Evolutionary conservation across 352 stramenopile species (phyloP).

Genomic region (Phytophthora uliginosa): DNA sequence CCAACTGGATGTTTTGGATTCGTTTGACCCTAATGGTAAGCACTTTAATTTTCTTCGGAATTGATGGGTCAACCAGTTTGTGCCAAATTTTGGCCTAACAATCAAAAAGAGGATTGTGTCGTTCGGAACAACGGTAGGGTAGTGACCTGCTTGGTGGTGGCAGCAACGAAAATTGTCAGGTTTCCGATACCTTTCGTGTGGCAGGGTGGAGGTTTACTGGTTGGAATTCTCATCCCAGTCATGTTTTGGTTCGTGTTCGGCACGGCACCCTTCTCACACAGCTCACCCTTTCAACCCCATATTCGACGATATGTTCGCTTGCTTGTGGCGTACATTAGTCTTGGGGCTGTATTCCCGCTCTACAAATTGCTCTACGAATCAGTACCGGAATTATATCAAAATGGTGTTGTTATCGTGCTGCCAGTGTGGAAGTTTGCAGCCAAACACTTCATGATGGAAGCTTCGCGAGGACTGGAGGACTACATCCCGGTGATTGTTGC

Average conservation of each 20-base stretch:
- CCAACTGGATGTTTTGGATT: slow-evolving; percentile 4
- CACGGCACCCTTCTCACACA: background rate
- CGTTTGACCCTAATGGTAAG: background rate
- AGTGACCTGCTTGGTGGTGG: background rate
- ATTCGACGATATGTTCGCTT: background rate
- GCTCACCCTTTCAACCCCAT: background rate
- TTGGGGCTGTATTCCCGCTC: background rate
- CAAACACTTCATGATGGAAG: slow-evolving; percentile 2
- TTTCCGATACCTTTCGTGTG: slow-evolving; percentile 1
- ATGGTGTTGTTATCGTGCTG: background rate
- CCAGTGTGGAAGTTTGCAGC: slow-evolving; percentile 16
- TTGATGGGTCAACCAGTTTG: background rate
- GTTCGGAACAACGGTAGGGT: background rate
- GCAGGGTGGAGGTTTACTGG: background rate
- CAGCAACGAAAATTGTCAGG: background rate
- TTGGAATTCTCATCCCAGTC: background rate
- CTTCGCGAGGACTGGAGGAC: slow-evolving; percentile 4
- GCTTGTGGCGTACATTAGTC: background rate
- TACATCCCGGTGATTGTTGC: slow-evolving; percentile 9
- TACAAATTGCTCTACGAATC: slow-evolving; percentile 12
- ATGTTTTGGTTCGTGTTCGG: background rate
- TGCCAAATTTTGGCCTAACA: background rate
- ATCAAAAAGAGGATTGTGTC: background rate
- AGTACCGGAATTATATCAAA: background rate
- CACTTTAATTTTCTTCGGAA: background rate